Conservation (phyloP, 23 red algal genomes). For the Gracilaria gracilis region DNA sequence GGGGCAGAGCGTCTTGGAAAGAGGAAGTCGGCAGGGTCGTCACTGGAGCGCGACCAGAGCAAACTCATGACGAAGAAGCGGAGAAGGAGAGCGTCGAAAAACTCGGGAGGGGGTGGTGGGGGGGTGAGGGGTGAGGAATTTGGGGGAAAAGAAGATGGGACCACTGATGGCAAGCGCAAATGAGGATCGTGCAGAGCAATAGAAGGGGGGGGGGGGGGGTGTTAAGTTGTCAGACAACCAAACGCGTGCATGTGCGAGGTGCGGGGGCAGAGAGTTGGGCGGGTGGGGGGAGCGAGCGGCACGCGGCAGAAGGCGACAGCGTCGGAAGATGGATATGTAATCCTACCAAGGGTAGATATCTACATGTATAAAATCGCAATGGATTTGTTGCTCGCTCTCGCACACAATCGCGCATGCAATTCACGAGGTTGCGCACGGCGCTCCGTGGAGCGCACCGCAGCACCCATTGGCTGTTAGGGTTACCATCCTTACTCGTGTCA, state of each 20-base stretch:
- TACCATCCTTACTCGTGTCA: neutral
- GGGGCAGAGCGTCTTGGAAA: constrained; percentile 32
- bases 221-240: neutral
- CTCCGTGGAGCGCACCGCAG: neutral
- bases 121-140: too few species aligned
- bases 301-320: too few species aligned
- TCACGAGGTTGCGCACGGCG: neutral
- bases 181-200: neutral
- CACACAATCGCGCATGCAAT: neutral
- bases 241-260: constrained; percentile 4
- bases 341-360: too few species aligned
- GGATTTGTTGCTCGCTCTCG: too few species aligned
- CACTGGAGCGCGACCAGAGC: constrained; percentile 25
- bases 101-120: neutral
- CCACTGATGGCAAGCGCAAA: neutral
- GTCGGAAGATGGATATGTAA: too few species aligned
- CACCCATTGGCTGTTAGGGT: neutral
- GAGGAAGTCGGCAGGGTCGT: constrained; percentile 23
- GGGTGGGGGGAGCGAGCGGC: too few species aligned
- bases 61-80: neutral
- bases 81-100: neutral
- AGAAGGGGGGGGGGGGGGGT: neutral
- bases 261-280: neutral
- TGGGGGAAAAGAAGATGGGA: too few species aligned
- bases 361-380: too few species aligned